phyloP scores from a whole-genome alignment of 23 red algal species.

The Pyropia yezoensis region DNA sequence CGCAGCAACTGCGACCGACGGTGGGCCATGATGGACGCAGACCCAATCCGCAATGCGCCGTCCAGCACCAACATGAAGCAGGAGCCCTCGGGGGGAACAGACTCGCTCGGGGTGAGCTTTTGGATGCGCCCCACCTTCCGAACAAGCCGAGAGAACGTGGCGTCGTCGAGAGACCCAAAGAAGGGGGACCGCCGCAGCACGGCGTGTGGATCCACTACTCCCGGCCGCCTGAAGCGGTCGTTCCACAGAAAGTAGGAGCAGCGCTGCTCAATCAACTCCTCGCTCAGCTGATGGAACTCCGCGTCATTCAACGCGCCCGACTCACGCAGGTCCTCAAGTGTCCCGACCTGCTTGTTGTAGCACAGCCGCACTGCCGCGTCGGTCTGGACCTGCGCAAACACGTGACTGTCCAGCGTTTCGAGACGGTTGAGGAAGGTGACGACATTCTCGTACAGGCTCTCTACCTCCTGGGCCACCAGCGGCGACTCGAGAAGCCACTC shows the following conservation, averaged over 20 bases:
- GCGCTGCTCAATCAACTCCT: constrained; percentile 39
- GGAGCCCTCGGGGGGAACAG: too few species aligned
- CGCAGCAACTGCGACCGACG: too few species aligned
- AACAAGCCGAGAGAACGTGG: too few species aligned
- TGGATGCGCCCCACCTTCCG: too few species aligned
- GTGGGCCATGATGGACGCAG: too few species aligned
- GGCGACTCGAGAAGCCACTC: constrained; percentile 40
- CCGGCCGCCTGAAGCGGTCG: too few species aligned
- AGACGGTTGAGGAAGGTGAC: constrained; percentile 38
- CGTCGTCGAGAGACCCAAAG: too few species aligned
- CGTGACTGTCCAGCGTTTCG: constrained; percentile 25
- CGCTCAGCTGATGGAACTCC: constrained; percentile 29
- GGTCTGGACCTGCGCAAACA: constrained; percentile 39
- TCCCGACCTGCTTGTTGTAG: constrained; percentile 18
- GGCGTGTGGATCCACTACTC: too few species aligned
- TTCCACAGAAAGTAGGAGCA: neutral
- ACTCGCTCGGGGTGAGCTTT: too few species aligned
- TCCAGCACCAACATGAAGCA: too few species aligned
- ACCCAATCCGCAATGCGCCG: too few species aligned
- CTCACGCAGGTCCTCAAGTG: constrained; percentile 23
- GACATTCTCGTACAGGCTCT: constrained; percentile 38
- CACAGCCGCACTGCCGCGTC: constrained; percentile 33
- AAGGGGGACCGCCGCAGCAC: too few species aligned
- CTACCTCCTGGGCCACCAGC: constrained; percentile 18
- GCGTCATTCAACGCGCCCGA: constrained; percentile 40